Percentiles rank a stretch among this genome's conserved stretches.
Conservation (phyloP, 345 rosid genomes). For the Lepidium didymum region DNA sequence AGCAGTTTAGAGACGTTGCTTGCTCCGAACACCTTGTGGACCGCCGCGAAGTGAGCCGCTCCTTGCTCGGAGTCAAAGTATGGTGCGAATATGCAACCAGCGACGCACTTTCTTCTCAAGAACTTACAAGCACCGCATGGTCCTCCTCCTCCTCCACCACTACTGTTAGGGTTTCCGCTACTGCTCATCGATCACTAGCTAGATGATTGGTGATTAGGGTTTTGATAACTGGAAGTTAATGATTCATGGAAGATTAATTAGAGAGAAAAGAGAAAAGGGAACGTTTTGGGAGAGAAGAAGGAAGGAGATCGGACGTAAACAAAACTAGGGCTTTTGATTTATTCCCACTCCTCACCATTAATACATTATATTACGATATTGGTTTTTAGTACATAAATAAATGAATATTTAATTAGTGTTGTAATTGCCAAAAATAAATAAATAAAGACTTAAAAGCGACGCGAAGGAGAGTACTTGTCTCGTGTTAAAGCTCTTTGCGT, state of each 20-base stretch:
- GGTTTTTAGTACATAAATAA: neutral
- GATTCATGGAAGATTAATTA: neutral
- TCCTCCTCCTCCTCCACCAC: constrained; percentile 40
- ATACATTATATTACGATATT: neutral
- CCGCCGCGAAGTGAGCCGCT: constrained; percentile 74
- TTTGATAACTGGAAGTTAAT: neutral
- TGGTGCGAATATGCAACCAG: constrained; percentile 75
- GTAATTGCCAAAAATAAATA: neutral
- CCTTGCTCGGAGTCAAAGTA: constrained; percentile 83
- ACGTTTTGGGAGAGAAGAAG: constrained; percentile 12
- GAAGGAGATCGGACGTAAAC: constrained; percentile 18
- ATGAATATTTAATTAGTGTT: neutral
- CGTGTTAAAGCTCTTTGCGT: constrained; percentile 87
- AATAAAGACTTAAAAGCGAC: constrained; percentile 53
- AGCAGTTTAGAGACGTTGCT: constrained; percentile 88
- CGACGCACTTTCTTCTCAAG: constrained; percentile 66
- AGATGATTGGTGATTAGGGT: constrained; percentile 13
- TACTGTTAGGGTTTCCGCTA: constrained; percentile 33
- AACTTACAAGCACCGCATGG: constrained; percentile 95
- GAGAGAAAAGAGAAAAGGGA: neutral
- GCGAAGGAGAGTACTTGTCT: constrained; percentile 74
- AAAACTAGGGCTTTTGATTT: constrained; percentile 29
- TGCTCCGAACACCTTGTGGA: constrained; percentile 83
- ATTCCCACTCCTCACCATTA: neutral
- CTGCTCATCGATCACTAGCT: constrained; percentile 11